Evolutionary conservation across 2,329 filamentous ascomycete genomes (phyloP), one percentile per base, ranked within the genome.

Genomic region (Thermoascus crustaceus): DNA sequence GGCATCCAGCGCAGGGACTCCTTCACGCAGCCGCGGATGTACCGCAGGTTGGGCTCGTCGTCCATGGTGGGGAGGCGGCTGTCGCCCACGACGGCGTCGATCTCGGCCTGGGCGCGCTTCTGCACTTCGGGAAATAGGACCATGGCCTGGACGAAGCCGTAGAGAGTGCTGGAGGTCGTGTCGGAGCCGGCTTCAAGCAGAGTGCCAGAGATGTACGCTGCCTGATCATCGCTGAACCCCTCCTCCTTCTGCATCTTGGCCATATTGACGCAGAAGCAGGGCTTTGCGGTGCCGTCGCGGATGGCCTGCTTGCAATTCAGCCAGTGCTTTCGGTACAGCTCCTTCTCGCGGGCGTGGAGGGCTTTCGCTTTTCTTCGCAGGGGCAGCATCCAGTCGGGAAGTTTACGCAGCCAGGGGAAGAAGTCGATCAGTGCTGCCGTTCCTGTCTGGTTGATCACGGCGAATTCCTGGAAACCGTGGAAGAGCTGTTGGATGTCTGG

Each of bases 1-100:
- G 73, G 71, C 4, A 72, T 62, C 72, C 74, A 76, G 2, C 75
- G 64, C 7, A 76, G 53, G 1, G 69, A 63, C 41, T 80, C 75
- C 40, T 76, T 75, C 11, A 76, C 63, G 8, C 74, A 60, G 1
- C 69, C 69, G 13, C 65, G 60, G 20, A 76, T 49, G 44, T 78
- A 45, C 1, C 40, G 41, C 10, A 49, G 49, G 16, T 25, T 18
- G 23, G 38, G 32, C 29, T 46, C 42, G 29, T 54, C 47, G 1
- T 61, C 53, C 7, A 60, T 60, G 36, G 70, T 69, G 0, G 72
- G 72, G 31, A 70, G 64, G 10, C 65, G 63, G 47, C 63, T 2
- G 46, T 49, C 23, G 53, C 63, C 73, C 4, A 78, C 58, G 1
- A 74, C 64, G 1, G 55, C 48, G 42, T 75, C 71, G 3, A 77